Evolutionary conservation across 805 yeast genomes (phyloP), one percentile per base, ranked within the genome.

Genomic region (Metschnikowia picachoensis): DNA sequence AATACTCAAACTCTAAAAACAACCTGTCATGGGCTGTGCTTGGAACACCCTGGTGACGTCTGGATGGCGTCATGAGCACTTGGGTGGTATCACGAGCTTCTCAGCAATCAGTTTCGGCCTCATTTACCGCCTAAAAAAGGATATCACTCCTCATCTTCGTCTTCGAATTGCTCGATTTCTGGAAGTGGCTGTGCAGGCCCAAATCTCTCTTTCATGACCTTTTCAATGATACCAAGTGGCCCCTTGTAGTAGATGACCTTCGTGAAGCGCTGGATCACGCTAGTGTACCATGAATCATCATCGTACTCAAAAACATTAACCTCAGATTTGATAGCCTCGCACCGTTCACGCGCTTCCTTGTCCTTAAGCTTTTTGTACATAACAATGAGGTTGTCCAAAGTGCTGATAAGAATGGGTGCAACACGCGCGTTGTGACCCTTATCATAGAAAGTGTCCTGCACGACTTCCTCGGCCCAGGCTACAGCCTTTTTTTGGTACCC

Each of bases 211-310:
- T 55, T 50, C 33, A 72, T 52, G 2, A 67, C 70, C 52, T 70
- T 72, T 43, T 68, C 74, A 16, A 72, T 51, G 17, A 72, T 58
- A 4, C 75, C 76, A 37, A 72, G 56, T 1, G 77, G 77, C 1
- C 77, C 76, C 39, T 58, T 59, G 49, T 62, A 53, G 56, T 70
- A 71, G 31, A 72, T 68, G 41, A 70, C 70, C 41, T 60, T 66
- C 43, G 73, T 63, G 49, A 67, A 64, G 17, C 72, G 51, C 46
- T 57, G 59, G 15, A 69, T 53, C 27, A 65, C 44, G 31, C 60
- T 56, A 39, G 66, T 69, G 50, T 71, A 70, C 73, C 73, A 70
- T 2, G 58, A 43, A 3, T 41, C 43, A 28, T 56, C 60, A 30
- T 55, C 59, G 17, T 50, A 35, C n/a, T 67, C 69, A 36, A 62